These are phyloP conservation scores for Phytopythium helicoides DNA, from an alignment of 352 stramenopile species.

Conservation along the genomic window DNA sequence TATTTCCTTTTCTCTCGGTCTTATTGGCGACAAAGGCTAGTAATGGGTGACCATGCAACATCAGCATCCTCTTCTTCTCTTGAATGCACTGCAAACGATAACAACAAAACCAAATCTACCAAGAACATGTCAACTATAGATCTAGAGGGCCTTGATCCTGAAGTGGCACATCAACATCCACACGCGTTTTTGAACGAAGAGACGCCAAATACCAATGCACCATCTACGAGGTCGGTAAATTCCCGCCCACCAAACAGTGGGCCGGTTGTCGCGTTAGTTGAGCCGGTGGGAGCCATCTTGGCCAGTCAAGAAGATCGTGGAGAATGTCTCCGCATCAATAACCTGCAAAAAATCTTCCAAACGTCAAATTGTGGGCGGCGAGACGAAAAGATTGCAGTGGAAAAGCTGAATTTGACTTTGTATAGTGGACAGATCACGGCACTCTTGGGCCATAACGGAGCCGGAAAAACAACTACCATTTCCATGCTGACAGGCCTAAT, in stretches of 20 bases:
- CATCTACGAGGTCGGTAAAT: too few species aligned
- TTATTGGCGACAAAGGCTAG: too few species aligned
- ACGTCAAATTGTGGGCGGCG: neutral
- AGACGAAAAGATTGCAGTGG: slow-evolving; percentile 77
- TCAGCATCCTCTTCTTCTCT: slow-evolving; percentile 61
- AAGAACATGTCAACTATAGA: too few species aligned
- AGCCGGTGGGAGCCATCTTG: slow-evolving; percentile 30
- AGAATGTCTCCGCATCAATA: slow-evolving; percentile 19
- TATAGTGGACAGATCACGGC: slow-evolving; percentile 92
- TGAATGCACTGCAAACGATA: too few species aligned
- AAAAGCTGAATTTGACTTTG: slow-evolving; percentile 86
- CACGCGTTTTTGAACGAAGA: too few species aligned
- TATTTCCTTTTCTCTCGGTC: slow-evolving; percentile 87
- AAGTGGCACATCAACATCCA: too few species aligned
- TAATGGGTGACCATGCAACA: too few species aligned
- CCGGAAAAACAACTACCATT: slow-evolving; percentile 92
- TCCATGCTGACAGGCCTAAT: slow-evolving; percentile 92
- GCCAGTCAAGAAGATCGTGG: slow-evolving; percentile 22
- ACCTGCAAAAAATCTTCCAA: slow-evolving; percentile 47
- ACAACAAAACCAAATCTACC: too few species aligned
- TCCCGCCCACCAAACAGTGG: too few species aligned
- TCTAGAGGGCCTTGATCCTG: too few species aligned
- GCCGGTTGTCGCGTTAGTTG: too few species aligned
- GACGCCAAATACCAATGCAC: too few species aligned
- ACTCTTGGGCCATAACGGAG: slow-evolving; percentile 84